Evolutionary conservation across 2,329 filamentous ascomycete species (phyloP).

Genomic region (Monosporascus cannonballus): DNA sequence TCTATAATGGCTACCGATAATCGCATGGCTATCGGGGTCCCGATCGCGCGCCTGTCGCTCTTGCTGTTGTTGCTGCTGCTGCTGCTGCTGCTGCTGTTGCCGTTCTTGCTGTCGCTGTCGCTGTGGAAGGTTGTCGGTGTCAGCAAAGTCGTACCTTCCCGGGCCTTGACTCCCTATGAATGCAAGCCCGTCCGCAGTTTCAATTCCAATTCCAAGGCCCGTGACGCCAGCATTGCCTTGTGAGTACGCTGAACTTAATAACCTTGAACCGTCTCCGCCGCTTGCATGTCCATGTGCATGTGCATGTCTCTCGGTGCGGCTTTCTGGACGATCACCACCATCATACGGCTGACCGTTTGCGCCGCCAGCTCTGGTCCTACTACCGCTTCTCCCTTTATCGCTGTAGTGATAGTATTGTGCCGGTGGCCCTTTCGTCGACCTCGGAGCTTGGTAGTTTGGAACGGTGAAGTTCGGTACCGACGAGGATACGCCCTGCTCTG

Average conservation of each 20-base stretch:
- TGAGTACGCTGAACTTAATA: background rate
- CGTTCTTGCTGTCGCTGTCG: slow-evolving; percentile 1
- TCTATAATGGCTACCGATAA: no score
- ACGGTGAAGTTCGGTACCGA: background rate
- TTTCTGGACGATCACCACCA: background rate
- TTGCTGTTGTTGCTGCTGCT: background rate
- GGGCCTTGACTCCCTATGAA: background rate
- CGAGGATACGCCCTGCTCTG: background rate
- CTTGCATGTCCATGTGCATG: background rate
- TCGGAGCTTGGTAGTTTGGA: background rate
- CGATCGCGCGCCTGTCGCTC: background rate
- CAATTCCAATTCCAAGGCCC: background rate
- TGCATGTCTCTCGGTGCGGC: background rate
- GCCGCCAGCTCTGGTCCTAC: no score
- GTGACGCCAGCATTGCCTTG: background rate
- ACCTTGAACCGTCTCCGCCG: background rate
- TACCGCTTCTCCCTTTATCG: background rate
- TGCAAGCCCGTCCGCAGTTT: background rate
- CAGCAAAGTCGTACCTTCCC: slow-evolving; percentile 3
- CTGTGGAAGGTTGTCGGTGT: background rate
- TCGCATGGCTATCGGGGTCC: background rate
- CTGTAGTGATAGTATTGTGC: background rate
- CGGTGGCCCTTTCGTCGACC: background rate
- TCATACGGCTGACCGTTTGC: no score
- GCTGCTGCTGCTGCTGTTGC: slow-evolving; percentile 1